These are phyloP conservation scores for Sporothrix curviconia DNA, from an alignment of 2,329 filamentous ascomycete genomes.

Conservation along the genomic window DNA sequence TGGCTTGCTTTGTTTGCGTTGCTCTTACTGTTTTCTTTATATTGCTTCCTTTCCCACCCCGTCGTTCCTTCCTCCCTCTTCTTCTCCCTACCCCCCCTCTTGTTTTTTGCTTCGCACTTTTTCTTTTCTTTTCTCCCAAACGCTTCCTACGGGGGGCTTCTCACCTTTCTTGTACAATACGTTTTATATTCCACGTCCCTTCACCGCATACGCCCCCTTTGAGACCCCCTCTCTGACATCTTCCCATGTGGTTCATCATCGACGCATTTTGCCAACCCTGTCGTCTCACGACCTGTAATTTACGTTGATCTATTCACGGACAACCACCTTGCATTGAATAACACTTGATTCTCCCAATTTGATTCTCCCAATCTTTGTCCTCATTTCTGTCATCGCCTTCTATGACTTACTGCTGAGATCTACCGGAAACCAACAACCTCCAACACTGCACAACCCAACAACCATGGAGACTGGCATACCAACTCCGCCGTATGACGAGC, in stretches of 20 bases:
- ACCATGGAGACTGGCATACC: slow-evolving; percentile 45
- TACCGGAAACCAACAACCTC: neutral
- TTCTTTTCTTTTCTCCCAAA: neutral
- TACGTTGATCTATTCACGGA: neutral
- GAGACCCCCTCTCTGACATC: no score
- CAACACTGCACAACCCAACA: neutral
- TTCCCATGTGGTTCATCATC: neutral
- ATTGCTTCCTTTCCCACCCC: slow-evolving; percentile 13
- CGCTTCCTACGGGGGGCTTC: no score
- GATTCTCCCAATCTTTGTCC: no score
- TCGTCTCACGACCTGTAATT: neutral
- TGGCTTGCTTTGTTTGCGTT: neutral
- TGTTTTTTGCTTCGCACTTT: slow-evolving; percentile 1
- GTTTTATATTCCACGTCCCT: neutral
- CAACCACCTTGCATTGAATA: neutral
- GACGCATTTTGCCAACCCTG: neutral
- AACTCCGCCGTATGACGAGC: slow-evolving; percentile 46
- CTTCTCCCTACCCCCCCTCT: neutral
- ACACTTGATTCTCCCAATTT: no score
- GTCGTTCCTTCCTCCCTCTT: neutral
- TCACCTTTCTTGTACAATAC: no score
- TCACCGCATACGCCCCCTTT: neutral
- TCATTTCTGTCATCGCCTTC: no score
- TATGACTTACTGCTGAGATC: no score
- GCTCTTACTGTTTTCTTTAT: slow-evolving; percentile 12